Conservation (phyloP, 805 yeast species). For the Lipomyces yamanashiensis region DNA sequence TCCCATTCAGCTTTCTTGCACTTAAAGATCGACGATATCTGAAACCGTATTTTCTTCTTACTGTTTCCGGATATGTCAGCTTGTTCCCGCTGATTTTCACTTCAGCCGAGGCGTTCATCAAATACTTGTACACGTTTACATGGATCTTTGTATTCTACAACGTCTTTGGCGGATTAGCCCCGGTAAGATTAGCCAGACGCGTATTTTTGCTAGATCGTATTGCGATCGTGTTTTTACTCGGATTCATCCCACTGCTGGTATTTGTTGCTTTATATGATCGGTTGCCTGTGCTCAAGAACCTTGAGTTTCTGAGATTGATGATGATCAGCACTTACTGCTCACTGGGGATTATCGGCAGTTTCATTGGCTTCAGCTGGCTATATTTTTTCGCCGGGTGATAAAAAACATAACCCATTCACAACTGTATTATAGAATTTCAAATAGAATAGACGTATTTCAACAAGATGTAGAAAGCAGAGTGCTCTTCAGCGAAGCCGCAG, state of each 20-base stretch:
- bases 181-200: conserved; percentile 41
- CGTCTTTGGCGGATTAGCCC: conserved; percentile 61
- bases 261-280: conserved; percentile 60
- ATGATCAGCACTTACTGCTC: conserved; percentile 83
- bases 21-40: conserved; percentile 72
- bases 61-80: conserved; percentile 82
- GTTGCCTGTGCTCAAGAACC: conserved; percentile 53
- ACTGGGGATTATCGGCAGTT: conserved; percentile 79
- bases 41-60: conserved; percentile 70
- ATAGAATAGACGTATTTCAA: too few species aligned
- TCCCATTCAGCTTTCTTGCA: conserved; percentile 81
- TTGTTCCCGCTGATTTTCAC: conserved; percentile 85
- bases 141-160: conserved; percentile 83
- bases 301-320: conserved; percentile 81
- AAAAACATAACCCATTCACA: not conserved
- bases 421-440: too few species aligned
- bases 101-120: conserved; percentile 77
- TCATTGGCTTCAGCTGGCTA: conserved; percentile 88
- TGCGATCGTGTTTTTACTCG: conserved; percentile 66
- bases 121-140: conserved; percentile 73
- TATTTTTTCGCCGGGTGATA: conserved; percentile 54
- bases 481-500: too few species aligned
- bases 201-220: conserved; percentile 71
- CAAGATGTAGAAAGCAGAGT: too few species aligned
- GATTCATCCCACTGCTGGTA: conserved; percentile 67